A percentile compares a stretch with the other conserved stretches of the same genome.
Evolutionary conservation across 2,329 filamentous ascomycete genomes (phyloP).

Genomic region (Arthroderma sp.): DNA sequence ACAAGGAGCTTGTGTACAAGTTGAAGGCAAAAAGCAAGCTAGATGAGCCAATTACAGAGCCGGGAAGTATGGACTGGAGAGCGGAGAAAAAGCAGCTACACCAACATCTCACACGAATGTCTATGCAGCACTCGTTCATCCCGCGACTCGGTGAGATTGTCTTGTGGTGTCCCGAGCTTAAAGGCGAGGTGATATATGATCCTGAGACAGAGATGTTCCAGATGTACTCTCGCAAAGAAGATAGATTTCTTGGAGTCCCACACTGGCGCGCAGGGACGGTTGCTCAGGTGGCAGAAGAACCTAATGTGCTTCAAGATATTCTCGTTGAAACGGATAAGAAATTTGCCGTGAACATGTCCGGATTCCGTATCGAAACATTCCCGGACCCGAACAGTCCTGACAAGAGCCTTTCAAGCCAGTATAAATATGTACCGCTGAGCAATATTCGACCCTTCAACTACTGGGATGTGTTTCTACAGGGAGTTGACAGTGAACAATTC

Average conservation of each 20-base stretch:
- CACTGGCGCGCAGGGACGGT: slow-evolving; percentile 46
- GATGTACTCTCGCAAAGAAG: slow-evolving; percentile 22
- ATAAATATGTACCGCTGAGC: slow-evolving; percentile 42
- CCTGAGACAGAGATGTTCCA: slow-evolving; percentile 16
- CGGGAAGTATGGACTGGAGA: slow-evolving; percentile 44
- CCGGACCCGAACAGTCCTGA: slow-evolving; percentile 37
- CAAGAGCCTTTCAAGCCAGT: slow-evolving; percentile 41
- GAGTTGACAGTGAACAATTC: slow-evolving; percentile 27
- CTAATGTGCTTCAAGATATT: slow-evolving; percentile 34
- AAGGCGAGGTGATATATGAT: slow-evolving; percentile 27
- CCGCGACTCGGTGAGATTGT: slow-evolving; percentile 46
- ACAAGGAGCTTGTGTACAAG: slow-evolving; percentile 36
- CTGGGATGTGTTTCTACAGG: slow-evolving; percentile 38
- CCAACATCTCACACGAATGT: slow-evolving; percentile 29
- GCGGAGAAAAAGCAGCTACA: slow-evolving; percentile 34
- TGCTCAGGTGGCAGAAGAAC: slow-evolving; percentile 37
- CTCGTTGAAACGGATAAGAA: slow-evolving; percentile 26
- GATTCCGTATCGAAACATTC: slow-evolving; percentile 45
- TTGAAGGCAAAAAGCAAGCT: slow-evolving; percentile 30
- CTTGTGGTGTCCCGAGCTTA: slow-evolving; percentile 33
- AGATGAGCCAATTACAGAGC: slow-evolving; percentile 37
- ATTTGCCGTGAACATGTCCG: slow-evolving; percentile 36
- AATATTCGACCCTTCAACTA: slow-evolving; percentile 43
- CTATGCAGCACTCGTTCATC: slow-evolving; percentile 36
- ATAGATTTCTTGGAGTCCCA: slow-evolving; percentile 26